These are phyloP conservation scores for Craspedostauros australis DNA, from an alignment of 108 stramenopile species.

Conservation along the genomic window DNA sequence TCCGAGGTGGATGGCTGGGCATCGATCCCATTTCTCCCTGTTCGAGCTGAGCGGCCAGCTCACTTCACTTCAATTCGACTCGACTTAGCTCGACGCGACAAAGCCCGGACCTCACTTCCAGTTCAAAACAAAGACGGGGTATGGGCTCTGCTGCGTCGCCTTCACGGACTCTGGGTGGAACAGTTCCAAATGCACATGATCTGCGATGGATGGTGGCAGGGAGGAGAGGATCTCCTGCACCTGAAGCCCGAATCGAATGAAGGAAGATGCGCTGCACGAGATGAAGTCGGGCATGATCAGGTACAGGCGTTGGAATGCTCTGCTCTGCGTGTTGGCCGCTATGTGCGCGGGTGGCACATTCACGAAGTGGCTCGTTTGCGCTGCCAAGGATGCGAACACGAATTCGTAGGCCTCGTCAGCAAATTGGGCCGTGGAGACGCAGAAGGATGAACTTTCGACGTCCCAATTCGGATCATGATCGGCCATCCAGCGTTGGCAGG, in stretches of 20 bases:
- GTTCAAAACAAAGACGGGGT: conserved; percentile 65
- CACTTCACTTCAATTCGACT: too few species aligned
- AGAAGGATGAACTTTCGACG: conserved; percentile 38
- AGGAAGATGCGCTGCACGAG: conserved; percentile 55
- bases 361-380: conserved; percentile 32
- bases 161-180: conserved; percentile 75
- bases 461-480: conserved; percentile 44
- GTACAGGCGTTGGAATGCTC: too few species aligned
- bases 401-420: conserved; percentile 81
- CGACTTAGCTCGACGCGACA: too few species aligned
- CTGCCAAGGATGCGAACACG: conserved; percentile 71
- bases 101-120: too few species aligned
- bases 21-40: too few species aligned
- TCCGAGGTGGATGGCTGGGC: too few species aligned
- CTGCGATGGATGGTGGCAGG: conserved; percentile 36
- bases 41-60: too few species aligned
- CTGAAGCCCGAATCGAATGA: conserved; percentile 60
- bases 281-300: conserved; percentile 68
- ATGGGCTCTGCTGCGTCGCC: conserved; percentile 38
- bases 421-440: conserved; percentile 40
- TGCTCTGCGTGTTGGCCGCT: too few species aligned
- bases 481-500: conserved; percentile 67
- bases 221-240: conserved; percentile 40
- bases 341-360: too few species aligned
- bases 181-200: conserved; percentile 30